These are phyloP conservation scores for Aspergillus diversus DNA, from an alignment of 495 filamentous ascomycete genomes.

Conservation along the genomic window DNA sequence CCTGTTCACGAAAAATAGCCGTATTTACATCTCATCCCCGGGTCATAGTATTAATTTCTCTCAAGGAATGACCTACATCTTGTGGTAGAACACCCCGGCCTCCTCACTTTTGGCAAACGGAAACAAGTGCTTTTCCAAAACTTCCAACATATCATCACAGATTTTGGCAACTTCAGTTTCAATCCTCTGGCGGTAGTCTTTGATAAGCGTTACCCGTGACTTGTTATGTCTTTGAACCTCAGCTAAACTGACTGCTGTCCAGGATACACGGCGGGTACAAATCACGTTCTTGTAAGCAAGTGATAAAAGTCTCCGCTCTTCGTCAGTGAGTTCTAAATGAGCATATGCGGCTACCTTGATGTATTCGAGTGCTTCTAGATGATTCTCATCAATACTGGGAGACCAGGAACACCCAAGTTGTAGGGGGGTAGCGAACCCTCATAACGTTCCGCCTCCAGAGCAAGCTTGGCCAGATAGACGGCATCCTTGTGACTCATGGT, in stretches of 20 bases:
- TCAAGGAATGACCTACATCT: slow-evolving; percentile 78
- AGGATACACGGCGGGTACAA: slow-evolving; percentile 96
- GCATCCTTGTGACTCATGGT: slow-evolving; percentile 99
- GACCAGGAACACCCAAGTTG: neutral
- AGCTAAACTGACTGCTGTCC: slow-evolving; percentile 99
- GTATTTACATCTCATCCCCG: slow-evolving; percentile 10
- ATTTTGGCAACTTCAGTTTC: slow-evolving; percentile 98
- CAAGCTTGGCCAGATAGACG: slow-evolving; percentile 99
- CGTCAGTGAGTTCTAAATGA: slow-evolving; percentile 94
- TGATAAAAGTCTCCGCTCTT: slow-evolving; percentile 98
- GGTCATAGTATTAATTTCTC: too few relatives aligned
- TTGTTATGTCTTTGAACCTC: slow-evolving; percentile 99
- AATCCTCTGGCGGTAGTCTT: slow-evolving; percentile 99
- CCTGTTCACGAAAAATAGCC: slow-evolving; percentile 54
- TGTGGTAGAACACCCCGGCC: slow-evolving; percentile 99
- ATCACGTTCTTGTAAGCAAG: slow-evolving; percentile 99
- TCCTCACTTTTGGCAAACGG: slow-evolving; percentile 94
- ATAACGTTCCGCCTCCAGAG: slow-evolving; percentile 99
- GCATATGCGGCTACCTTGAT: slow-evolving; percentile 99
- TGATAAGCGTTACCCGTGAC: slow-evolving; percentile 88
- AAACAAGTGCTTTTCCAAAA: slow-evolving; percentile 95
- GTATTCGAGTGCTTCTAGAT: slow-evolving; percentile 98
- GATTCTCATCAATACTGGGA: slow-evolving; percentile 28
- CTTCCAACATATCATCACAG: slow-evolving; percentile 97
- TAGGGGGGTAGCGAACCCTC: slow-evolving; percentile 71